These are phyloP conservation scores for Biscogniauxia marginata DNA, from an alignment of 2,329 filamentous ascomycete genomes.

Conservation along the genomic window DNA sequence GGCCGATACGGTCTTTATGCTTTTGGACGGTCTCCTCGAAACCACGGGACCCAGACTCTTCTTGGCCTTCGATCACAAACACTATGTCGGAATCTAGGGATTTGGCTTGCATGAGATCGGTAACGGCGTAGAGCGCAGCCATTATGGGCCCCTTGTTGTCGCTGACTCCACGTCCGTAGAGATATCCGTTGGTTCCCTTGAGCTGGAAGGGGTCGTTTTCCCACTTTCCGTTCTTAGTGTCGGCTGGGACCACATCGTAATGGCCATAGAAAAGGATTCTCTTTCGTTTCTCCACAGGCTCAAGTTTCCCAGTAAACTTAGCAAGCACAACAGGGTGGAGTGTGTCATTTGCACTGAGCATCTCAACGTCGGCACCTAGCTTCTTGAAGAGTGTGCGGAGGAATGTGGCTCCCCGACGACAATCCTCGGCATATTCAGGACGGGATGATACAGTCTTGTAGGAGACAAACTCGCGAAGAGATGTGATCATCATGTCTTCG, in stretches of 20 bases:
- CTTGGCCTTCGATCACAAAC: constrained; percentile 94
- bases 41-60: constrained; percentile 89
- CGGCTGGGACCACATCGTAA: constrained; percentile 93
- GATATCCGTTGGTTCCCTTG: constrained; percentile 83
- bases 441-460: constrained; percentile 91
- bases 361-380: constrained; percentile 83
- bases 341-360: constrained; percentile 76
- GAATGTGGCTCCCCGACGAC: constrained; percentile 87
- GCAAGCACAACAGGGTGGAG: constrained; percentile 89
- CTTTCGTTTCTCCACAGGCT: constrained; percentile 66
- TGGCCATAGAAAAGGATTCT: constrained; percentile 96
- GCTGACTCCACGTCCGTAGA: constrained; percentile 94
- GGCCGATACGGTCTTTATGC: constrained; percentile 81
- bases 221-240: constrained; percentile 82
- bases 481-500: constrained; percentile 63
- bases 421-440: constrained; percentile 84
- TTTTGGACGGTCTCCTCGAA: constrained; percentile 80
- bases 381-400: constrained; percentile 88
- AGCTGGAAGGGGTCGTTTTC: constrained; percentile 84
- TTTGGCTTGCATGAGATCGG: constrained; percentile 83
- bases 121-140: constrained; percentile 89
- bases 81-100: constrained; percentile 82
- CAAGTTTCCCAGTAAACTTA: constrained; percentile 75
- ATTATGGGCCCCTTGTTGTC: constrained; percentile 98
- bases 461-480: constrained; percentile 80